Percentiles rank a stretch among this genome's conserved stretches.
These are phyloP conservation scores for Colletotrichum tropicale DNA, from an alignment of 2,329 filamentous ascomycete genomes.

Conservation along the genomic window DNA sequence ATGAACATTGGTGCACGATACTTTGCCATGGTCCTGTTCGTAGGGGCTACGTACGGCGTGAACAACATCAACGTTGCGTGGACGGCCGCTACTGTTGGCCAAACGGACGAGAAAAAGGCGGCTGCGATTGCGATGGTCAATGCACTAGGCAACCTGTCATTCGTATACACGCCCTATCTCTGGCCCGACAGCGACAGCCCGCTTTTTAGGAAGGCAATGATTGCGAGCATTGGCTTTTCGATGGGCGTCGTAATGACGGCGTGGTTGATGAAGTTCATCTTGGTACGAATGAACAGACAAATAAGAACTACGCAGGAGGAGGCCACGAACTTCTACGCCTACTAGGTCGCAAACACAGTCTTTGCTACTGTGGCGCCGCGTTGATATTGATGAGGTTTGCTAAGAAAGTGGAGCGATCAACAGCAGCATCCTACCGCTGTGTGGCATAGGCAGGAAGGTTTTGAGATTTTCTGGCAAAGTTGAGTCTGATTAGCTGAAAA, in stretches of 20 bases:
- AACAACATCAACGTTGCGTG: slow-evolving; percentile 51
- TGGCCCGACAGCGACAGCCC: slow-evolving; percentile 14
- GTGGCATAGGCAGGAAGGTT: neutral
- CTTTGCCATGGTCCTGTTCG: slow-evolving; percentile 39
- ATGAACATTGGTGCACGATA: slow-evolving; percentile 9
- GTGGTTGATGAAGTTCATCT: slow-evolving; percentile 37
- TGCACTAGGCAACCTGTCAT: slow-evolving; percentile 10
- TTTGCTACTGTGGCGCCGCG: neutral
- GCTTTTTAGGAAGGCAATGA: slow-evolving; percentile 20
- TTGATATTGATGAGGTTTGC: neutral
- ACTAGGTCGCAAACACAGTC: slow-evolving; percentile 12
- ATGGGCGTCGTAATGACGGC: slow-evolving; percentile 37
- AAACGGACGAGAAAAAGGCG: slow-evolving; percentile 52
- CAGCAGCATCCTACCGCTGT: neutral
- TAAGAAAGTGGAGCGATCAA: neutral
- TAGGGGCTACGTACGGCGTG: slow-evolving; percentile 38
- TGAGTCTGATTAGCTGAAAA: neutral
- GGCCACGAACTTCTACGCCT: slow-evolving; percentile 31
- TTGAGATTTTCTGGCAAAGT: neutral
- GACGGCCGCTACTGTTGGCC: slow-evolving; percentile 42
- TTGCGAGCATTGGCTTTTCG: slow-evolving; percentile 26
- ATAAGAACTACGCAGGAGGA: slow-evolving; percentile 22
- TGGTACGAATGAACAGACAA: slow-evolving; percentile 39
- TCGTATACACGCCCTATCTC: slow-evolving; percentile 19
- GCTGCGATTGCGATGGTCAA: slow-evolving; percentile 37